phyloP scores from a whole-genome alignment of 208 protist genomes.

The Vickermania spadyakhi region DNA sequence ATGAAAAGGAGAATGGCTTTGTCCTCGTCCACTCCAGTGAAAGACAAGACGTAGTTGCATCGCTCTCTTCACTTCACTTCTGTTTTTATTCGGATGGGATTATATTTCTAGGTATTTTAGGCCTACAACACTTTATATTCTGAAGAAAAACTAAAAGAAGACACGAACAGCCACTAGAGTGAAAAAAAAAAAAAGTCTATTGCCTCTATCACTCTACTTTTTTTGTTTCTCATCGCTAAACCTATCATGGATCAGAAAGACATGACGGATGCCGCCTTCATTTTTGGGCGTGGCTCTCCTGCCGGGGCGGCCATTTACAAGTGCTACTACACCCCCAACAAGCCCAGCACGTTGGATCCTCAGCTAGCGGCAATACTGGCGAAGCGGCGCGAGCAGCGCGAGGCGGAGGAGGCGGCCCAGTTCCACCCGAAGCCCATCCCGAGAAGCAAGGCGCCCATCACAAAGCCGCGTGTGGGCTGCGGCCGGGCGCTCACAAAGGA shows the following conservation, averaged over 20 bases:
- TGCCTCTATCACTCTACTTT: too few species aligned
- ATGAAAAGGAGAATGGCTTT: too few species aligned
- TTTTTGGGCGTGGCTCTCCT: conserved; percentile 82
- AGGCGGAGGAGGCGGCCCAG: conserved; percentile 48
- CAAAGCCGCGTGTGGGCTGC: conserved; percentile 47
- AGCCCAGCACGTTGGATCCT: conserved; percentile 75
- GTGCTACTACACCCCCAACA: conserved; percentile 63
- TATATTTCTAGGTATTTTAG: too few species aligned
- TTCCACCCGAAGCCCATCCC: conserved; percentile 64
- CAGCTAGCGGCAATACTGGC: conserved; percentile 51
- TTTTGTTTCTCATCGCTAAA: too few species aligned
- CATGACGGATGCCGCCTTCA: conserved; percentile 42
- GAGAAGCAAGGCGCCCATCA: conserved; percentile 67
- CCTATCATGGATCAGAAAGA: not conserved
- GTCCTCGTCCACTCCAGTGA: too few species aligned
- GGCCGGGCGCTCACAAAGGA: conserved; percentile 27
- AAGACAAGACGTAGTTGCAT: too few species aligned
- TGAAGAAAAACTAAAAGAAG: too few species aligned
- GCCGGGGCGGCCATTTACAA: conserved; percentile 83
- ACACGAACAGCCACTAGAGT: too few species aligned
- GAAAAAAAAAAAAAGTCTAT: too few species aligned
- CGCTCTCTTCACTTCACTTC: too few species aligned
- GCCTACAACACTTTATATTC: too few species aligned
- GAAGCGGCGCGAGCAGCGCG: conserved; percentile 41
- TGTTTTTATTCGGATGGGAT: too few species aligned